Base-by-base conservation (phyloP, 257 asterid genomes). In the Paraleonurus japonicus region DNA sequence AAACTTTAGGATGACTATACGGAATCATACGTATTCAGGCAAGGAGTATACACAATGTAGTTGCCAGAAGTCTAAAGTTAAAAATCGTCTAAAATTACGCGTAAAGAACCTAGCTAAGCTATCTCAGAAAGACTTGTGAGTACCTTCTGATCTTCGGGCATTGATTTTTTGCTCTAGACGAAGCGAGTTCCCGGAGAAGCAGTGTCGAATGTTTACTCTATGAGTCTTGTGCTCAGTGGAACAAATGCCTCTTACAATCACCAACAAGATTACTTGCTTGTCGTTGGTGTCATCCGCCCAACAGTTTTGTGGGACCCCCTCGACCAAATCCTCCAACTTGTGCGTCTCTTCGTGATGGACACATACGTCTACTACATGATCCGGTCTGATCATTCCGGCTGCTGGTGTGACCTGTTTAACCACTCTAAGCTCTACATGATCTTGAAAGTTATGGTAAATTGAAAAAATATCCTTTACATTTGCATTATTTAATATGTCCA, bases 241-340 rank as follows among this genome's bases (percentile, higher is more conserved):
- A 63, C 86, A 80, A 70, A 82, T 80, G 23, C 95, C 95, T 55
- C 75, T 72, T 51, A 92, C 81, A 37, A 75, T 78, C 60, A 95
- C 86, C 67, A 86, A 45, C 88, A 95, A 78, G 43, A 87, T 70
- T 43, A 86, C 82, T 81, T 92, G 95, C 79, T 88, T 90, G 53
- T 90, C 98, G 63, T 89, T 83, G 13, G 90, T 87, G 80, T 95
- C 99, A 64, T 92, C 90, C 0, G 93, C 80, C 95, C 95, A 88
- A 92, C 94, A 85, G 64, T 84, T 86, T 15, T 89, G 97, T 7
- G 96, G 88, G 13, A 84, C 72, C 50, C 97, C 90, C 9, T 95
- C 95, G 0, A 73, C 87, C 41, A 77, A 77, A 48, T 92, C 95
- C 61, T 87, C 98, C 78, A 81, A 59, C 32, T 82, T 86, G 80